Evolutionary conservation across 345 rosid species (phyloP), one percentile per base, ranked within the genome.

Genomic region (Sonneratia alba): DNA sequence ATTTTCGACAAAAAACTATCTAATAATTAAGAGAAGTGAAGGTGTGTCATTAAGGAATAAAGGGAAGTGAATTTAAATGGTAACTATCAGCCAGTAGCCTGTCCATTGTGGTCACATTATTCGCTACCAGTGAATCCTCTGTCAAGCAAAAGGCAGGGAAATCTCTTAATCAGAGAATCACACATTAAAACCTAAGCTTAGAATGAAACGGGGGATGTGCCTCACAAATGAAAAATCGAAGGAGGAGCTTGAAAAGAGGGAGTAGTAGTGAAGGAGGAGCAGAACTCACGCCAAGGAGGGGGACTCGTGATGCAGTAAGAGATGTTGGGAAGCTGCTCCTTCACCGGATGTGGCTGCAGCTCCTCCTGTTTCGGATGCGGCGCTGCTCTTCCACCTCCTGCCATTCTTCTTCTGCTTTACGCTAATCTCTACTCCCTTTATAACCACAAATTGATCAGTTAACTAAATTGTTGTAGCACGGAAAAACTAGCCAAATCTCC

Each of bases 211-310:
- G 4, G 34, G 36, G 34, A 67, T 36, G 11, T 36, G 34, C 19
- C 47, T 16, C 0, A 12, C 21, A 27, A 43, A 32, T 11, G 21
- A 73, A 42, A 36, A 21, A 53, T 21, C 27, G 40, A 61, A 24
- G 48, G 21, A 65, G 66, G 59, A 36, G 7, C 19, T 2, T 19
- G 22, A 63, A 13, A 45, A 61, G 15, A 24, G 62, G 8, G n/a
- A 40, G 24, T 32, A 15, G n/a, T 36, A 16, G 42, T 22, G 51
- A 12, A 61, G 42, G 36, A 38, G 36, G 75, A 19, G n/a, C 19
- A 43, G 22, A 74, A 77, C 87, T 89, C 80, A 94, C 98, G 98
- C 98, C 98, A 94, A 75, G 99, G 97, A 80, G 99, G 99, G 74
- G 97, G 99, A 71, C 99, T 94, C 7, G 96, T 85, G 70, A 87